Evolutionary conservation across 148 eudicot species (phyloP).

Genomic region (Nyssa sinensis): DNA sequence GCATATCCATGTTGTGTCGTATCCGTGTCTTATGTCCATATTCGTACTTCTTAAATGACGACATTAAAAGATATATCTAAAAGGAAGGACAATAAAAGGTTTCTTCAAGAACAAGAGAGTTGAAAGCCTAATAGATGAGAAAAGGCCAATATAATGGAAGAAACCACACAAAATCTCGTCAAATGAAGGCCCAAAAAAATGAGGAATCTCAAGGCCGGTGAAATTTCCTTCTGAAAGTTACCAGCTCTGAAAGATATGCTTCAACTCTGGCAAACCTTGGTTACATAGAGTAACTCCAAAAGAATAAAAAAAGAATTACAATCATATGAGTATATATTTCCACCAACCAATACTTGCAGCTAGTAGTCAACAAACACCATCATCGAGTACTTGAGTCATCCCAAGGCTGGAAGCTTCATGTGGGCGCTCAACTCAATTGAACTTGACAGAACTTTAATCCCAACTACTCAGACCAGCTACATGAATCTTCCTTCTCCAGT

Average conservation of each 20-base stretch:
- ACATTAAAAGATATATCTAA: background rate
- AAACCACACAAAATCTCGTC: background rate
- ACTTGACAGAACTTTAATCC: too few species aligned
- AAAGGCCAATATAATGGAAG: background rate
- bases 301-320: too few species aligned
- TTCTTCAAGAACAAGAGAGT: constrained; percentile 1
- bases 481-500: too few species aligned
- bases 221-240: background rate
- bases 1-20: too few species aligned
- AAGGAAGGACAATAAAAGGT: background rate
- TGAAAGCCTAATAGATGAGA: background rate
- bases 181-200: too few species aligned
- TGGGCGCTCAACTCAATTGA: background rate
- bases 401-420: background rate
- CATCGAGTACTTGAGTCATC: background rate
- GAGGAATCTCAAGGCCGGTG: too few species aligned
- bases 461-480: background rate
- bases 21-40: too few species aligned
- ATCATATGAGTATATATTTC: background rate
- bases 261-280: too few species aligned
- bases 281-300: background rate
- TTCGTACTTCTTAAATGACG: background rate
- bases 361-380: background rate
- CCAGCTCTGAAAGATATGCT: background rate
- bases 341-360: background rate